phyloP scores from a whole-genome alignment of 371 early-diverging fungal genomes.

The Amoeboradix gromovi region DNA sequence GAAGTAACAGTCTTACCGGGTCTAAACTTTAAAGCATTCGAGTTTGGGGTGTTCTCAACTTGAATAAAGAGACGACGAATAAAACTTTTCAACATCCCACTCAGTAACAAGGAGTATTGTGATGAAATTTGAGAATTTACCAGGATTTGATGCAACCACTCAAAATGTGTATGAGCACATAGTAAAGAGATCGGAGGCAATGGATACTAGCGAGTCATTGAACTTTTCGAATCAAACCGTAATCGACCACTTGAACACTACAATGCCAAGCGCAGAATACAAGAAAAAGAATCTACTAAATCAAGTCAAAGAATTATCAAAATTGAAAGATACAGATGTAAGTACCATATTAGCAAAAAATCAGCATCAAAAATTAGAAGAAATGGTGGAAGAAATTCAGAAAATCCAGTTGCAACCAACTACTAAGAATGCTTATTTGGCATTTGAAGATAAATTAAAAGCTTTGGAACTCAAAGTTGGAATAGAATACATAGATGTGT shows the following conservation, averaged over 20 bases:
- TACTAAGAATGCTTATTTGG: neutral
- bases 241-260: no score
- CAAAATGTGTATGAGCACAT: neutral
- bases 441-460: neutral
- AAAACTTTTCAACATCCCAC: neutral
- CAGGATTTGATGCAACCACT: neutral
- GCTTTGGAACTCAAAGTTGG: neutral
- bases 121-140: neutral
- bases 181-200: neutral
- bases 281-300: no score
- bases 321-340: neutral
- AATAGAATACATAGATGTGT: neutral
- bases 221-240: no score
- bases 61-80: slow-evolving; percentile 58
- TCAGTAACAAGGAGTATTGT: neutral
- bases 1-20: slow-evolving; percentile 42
- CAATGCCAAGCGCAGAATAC: no score
- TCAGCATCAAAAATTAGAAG: neutral
- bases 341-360: neutral
- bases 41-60: slow-evolving; percentile 49
- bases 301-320: neutral
- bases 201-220: neutral
- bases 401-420: neutral
- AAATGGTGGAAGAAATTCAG: neutral
- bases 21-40: slow-evolving; percentile 65